Evolutionary conservation across 2,329 filamentous ascomycete species (phyloP), one percentile per base, ranked within the genome.

Genomic region (Cadophora luteo-olivacea): DNA sequence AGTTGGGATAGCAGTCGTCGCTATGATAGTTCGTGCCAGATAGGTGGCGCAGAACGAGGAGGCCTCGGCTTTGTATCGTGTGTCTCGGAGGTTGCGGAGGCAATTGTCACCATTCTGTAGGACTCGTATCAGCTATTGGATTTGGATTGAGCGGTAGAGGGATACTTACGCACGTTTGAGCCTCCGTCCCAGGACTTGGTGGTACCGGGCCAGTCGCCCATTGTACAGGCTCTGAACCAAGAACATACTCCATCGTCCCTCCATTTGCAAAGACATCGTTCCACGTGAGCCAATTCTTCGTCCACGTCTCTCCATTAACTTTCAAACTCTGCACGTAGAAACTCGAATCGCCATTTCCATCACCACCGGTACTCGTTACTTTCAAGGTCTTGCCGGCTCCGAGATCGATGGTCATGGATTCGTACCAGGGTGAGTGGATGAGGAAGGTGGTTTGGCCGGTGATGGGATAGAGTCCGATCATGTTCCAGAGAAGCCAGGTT

Each of bases 401-500:
- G 1, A 92, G 82, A 45, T 85, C 79, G 66, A 93, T 86, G 0
- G 81, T 87, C 71, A 91, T 80, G 49, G 87, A 82, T 0, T 79
- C 78, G 75, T 90, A 89, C 87, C 87, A 91, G 0, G 89, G 89
- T 7, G 86, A 87, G 3, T 85, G 86, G 64, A 92, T 82, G 19
- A 92, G 80, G 76, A 91, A 92, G 0, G 87, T 90, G 0, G 88
- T 88, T 80, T 92, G 89, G 0, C 88, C 89, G 0, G 89, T 90
- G 70, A 92, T 80, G 1, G 89, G 90, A 72, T 91, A 91, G 33
- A 92, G 79, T 1, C 89, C 89, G 48, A 91, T 84, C 84, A 91
- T 90, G 70, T 86, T 87, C 87, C 90, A 92, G 9, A 91, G 78
- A 2, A 91, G 78, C 86, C 89, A 91, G 8, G 85, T 88, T 76